Percentiles rank a stretch among this genome's conserved stretches.
phyloP scores from a whole-genome alignment of 2,329 filamentous ascomycete genomes.

The Arthrinium phaeospermum region DNA sequence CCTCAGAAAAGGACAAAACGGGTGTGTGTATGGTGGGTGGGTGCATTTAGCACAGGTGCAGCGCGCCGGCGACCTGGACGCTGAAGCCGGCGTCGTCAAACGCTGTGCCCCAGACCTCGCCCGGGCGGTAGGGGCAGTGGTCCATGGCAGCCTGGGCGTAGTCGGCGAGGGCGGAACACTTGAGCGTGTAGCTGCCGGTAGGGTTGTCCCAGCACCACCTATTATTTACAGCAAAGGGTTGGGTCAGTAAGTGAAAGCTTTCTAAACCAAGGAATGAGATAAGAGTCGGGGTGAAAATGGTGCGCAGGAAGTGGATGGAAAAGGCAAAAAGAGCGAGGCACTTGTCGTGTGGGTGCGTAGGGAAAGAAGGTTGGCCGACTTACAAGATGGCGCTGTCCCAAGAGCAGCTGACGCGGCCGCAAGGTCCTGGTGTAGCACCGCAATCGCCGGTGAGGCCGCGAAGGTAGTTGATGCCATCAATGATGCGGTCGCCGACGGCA shows the following conservation, averaged over 20 bases:
- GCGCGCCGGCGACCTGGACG: background rate
- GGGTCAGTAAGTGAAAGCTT: background rate
- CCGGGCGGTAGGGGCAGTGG: background rate
- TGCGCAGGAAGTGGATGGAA: background rate
- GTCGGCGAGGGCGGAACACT: background rate
- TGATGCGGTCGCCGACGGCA: background rate
- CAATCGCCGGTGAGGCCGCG: background rate
- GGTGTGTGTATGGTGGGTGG: background rate
- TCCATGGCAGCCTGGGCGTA: background rate
- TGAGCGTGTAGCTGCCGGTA: background rate
- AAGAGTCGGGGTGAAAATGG: too few relatives aligned
- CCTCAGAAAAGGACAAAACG: background rate
- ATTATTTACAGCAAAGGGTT: too few relatives aligned
- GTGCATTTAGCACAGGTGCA: background rate
- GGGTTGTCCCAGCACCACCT: background rate
- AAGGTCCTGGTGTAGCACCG: background rate
- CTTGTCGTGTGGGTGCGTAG: background rate
- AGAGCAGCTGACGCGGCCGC: background rate
- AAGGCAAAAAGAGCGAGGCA: background rate
- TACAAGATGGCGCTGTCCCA: constrained; percentile 6
- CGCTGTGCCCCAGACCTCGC: background rate
- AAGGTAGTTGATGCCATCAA: background rate
- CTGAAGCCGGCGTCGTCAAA: background rate
- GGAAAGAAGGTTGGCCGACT: background rate
- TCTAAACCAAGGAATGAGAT: too few relatives aligned